Percentiles rank a stretch among this genome's conserved stretches.
Evolutionary conservation across 176 grass and related monocot species (phyloP).

Genomic region (Juncus effusus): DNA sequence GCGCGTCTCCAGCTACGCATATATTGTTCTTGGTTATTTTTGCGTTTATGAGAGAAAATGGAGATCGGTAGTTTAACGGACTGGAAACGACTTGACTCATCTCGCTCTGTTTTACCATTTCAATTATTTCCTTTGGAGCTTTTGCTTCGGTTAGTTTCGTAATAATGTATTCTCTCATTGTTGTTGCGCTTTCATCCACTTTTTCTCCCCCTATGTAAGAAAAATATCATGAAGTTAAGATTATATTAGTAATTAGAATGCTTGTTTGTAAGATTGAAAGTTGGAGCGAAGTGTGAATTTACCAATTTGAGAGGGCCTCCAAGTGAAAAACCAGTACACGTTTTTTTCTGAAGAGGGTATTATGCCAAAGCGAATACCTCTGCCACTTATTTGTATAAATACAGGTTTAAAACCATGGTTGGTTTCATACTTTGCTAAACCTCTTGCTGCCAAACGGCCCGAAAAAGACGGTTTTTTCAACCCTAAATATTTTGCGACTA

Average conservation of each 20-base stretch:
- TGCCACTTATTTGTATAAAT: conserved; percentile 38
- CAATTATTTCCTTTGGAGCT: conserved; percentile 26
- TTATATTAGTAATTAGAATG: background rate
- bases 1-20: conserved; percentile 70
- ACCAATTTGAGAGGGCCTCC: conserved; percentile 33
- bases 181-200: conserved; percentile 25
- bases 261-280: background rate
- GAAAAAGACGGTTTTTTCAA: conserved; percentile 38
- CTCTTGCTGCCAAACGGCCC: conserved; percentile 43
- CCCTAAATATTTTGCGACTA: conserved; percentile 56
- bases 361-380: conserved; percentile 41
- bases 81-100: conserved; percentile 39
- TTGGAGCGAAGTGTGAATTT: background rate
- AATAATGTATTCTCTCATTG: conserved; percentile 43
- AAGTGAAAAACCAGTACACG: conserved; percentile 79
- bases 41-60: conserved; percentile 35
- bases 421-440: conserved; percentile 37
- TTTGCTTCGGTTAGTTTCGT: conserved; percentile 26
- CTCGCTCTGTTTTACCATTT: conserved; percentile 43
- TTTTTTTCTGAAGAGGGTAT: conserved; percentile 40
- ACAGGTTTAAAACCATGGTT: conserved; percentile 44
- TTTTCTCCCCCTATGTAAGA: conserved; percentile 27
- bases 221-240: background rate
- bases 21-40: conserved; percentile 43
- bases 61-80: conserved; percentile 50